phyloP scores from a whole-genome alignment of 2,329 filamentous ascomycete genomes.

The Aureobasidium zeae region DNA sequence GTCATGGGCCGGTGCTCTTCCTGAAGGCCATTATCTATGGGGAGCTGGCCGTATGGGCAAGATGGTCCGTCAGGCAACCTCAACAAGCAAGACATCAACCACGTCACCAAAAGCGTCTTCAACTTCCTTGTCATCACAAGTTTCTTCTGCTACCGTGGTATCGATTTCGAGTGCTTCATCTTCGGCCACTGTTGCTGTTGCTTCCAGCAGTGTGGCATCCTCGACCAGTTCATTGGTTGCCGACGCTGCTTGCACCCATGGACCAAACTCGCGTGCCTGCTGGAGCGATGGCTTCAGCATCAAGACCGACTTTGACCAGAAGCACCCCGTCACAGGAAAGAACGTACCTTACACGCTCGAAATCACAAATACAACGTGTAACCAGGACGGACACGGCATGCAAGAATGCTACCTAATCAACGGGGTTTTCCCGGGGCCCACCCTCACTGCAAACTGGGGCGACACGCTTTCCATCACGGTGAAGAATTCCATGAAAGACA shows the following conservation, averaged over 20 bases:
- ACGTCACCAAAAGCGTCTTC: neutral
- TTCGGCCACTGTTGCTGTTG: neutral
- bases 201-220: slow-evolving; percentile 1
- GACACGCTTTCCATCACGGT: slow-evolving; percentile 45
- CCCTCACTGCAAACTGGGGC: slow-evolving; percentile 43
- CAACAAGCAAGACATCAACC: neutral
- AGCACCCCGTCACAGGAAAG: slow-evolving; percentile 33
- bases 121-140: neutral
- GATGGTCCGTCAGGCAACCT: slow-evolving; percentile 14
- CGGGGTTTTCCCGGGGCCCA: slow-evolving; percentile 57
- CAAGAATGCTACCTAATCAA: slow-evolving; percentile 45
- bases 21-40: slow-evolving; percentile 14
- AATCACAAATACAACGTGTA: slow-evolving; percentile 29
- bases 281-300: slow-evolving; percentile 38
- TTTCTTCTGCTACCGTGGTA: neutral
- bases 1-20: slow-evolving; percentile 13
- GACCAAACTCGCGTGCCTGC: slow-evolving; percentile 32
- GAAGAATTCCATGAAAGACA: slow-evolving; percentile 42
- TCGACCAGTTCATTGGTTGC: slow-evolving; percentile 15
- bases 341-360: slow-evolving; percentile 29
- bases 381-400: slow-evolving; percentile 32
- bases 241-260: slow-evolving; percentile 32
- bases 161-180: neutral
- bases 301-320: slow-evolving; percentile 38
- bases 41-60: slow-evolving; percentile 18